Percentiles rank a stretch among this genome's conserved stretches.
phyloP scores from a whole-genome alignment of 169 alveolate genomes.

The Eimeria maxima region DNA sequence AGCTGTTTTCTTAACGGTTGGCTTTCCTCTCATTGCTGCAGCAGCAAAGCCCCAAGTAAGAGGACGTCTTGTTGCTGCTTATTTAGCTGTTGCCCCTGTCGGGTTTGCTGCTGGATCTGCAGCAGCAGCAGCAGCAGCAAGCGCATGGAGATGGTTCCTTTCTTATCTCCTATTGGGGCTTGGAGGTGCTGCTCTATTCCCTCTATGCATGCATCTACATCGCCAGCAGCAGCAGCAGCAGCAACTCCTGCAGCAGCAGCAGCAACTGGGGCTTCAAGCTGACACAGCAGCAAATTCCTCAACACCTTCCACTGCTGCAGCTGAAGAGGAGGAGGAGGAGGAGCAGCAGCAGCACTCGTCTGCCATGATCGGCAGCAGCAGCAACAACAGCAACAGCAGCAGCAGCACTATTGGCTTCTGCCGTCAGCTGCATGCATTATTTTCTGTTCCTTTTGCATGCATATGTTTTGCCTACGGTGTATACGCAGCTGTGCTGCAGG shows the following conservation, averaged over 20 bases:
- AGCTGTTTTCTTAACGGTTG: neutral
- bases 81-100: conserved; percentile 6
- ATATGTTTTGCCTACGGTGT: neutral
- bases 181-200: neutral
- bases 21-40: conserved; percentile 5
- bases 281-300: neutral
- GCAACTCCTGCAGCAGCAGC: neutral
- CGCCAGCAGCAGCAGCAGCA: conserved; percentile 41
- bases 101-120: conserved; percentile 37
- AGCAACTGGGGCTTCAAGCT: neutral
- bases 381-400: neutral
- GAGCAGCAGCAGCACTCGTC: neutral
- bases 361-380: neutral
- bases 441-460: neutral
- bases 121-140: conserved; percentile 50
- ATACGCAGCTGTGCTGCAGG: conserved; percentile 53
- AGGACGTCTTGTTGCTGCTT: neutral
- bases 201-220: neutral
- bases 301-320: neutral
- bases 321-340: neutral
- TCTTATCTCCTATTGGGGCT: neutral
- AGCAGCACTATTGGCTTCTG: neutral
- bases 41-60: neutral
- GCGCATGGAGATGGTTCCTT: neutral
- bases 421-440: neutral